Evolutionary conservation across 1,284 basidiomycete genomes (phyloP), one percentile per base, ranked within the genome.

Genomic region (Fomitopsis pinicola): DNA sequence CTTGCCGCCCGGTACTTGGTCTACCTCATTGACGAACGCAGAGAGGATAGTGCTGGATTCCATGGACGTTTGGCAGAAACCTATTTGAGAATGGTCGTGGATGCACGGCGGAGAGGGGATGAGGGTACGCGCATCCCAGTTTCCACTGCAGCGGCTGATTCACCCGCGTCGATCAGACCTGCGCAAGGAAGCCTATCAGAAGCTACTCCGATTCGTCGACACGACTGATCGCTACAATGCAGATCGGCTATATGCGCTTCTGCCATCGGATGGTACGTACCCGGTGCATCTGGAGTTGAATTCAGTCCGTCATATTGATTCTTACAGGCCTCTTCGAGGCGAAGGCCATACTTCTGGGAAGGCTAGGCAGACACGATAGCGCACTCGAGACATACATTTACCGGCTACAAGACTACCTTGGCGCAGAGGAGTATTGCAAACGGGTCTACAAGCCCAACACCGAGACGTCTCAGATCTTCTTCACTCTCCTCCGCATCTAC

Each of bases 361-460:
- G 92, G 22, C 81, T 98, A 62, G 94, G 93, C 0, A 87, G 93
- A 62, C 95, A 99, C 69, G 93, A 97, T 67, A 92, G 90, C 62
- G 97, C 97, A 0, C 83, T 99, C 28, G 90, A 94, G 69, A 85
- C 97, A 30, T 98, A 98, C 72, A 95, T 96, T 1, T 91, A 97
- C 70, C 85, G 87, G 50, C 79, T 98, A 33, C 81, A 87, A 40
- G 92, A 97, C 71, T 92, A 89, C 71, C 65, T 76, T 14, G 92
- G 92, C 62, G 97, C 97, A 0, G 97, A 98, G 77, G 86, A 91
- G 91, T 95, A 97, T 73, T 98, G 95, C 78, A 89, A 91, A 69
- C 86, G 86, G 42, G 81, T 91, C 17, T 92, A 94, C 72, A 77
- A 82, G 53, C 74, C 84, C 5, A 78, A 81, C n/a, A 77, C 85